Percentiles rank a stretch among this genome's conserved stretches.
Evolutionary conservation across 2,329 filamentous ascomycete species (phyloP).

Genomic region (Geosmithia morbida): DNA sequence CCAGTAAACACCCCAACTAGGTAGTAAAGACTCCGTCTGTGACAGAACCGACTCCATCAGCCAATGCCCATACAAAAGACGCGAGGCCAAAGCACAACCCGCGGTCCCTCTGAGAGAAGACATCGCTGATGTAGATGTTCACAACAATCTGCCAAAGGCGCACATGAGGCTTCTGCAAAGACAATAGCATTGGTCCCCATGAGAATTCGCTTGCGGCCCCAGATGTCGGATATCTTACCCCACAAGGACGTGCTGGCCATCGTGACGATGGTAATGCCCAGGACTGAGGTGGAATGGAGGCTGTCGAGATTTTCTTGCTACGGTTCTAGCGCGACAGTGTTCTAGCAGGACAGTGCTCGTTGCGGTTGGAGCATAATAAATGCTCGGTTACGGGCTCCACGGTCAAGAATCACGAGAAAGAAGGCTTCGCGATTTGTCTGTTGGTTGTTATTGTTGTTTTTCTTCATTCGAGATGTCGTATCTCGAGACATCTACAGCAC

Average conservation of each 20-base stretch:
- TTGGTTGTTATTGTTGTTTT: neutral
- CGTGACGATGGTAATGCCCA: constrained; percentile 43
- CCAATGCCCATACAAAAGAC: constrained; percentile 52
- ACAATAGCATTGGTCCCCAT: constrained; percentile 32
- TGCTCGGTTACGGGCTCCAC: too few species aligned
- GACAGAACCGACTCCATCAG: constrained; percentile 49
- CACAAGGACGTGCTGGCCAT: constrained; percentile 56
- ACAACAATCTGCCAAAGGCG: constrained; percentile 29
- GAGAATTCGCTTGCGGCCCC: constrained; percentile 39
- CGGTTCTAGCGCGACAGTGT: neutral
- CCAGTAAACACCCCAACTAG: constrained; percentile 28
- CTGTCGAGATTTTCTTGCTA: neutral
- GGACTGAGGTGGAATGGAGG: constrained; percentile 13
- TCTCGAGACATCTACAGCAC: too few species aligned
- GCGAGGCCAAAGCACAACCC: constrained; percentile 47
- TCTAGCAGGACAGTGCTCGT: neutral
- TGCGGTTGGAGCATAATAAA: neutral
- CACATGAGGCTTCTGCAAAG: constrained; percentile 35
- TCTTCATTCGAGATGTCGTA: too few species aligned
- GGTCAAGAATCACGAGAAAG: neutral
- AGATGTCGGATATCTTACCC: constrained; percentile 48
- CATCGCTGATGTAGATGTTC: constrained; percentile 37
- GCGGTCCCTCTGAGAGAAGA: constrained; percentile 26
- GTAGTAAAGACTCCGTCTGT: constrained; percentile 51
- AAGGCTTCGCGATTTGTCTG: neutral